Percentiles rank a stretch among this genome's conserved stretches.
Evolutionary conservation across 164 flowering plant species (phyloP).

Genomic region (Berberis vulgaris): DNA sequence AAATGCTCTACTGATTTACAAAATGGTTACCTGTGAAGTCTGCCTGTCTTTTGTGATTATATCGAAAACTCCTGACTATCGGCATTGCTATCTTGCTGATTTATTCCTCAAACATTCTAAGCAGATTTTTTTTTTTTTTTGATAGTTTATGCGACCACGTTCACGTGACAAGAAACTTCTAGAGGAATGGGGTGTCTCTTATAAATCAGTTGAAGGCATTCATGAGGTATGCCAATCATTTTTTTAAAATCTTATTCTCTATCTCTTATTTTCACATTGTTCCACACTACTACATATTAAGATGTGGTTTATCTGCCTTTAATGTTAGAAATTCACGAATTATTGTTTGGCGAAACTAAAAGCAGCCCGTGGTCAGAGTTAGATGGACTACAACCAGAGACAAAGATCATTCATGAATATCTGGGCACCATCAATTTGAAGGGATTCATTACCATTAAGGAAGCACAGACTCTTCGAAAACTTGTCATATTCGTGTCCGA

Average conservation of each 20-base stretch:
- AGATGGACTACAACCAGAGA: conserved; percentile 94
- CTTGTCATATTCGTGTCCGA: too few relatives aligned
- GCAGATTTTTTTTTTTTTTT: neutral
- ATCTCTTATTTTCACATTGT: too few relatives aligned
- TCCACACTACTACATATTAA: too few relatives aligned
- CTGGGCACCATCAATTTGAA: conserved; percentile 60
- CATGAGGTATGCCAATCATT: conserved; percentile 38
- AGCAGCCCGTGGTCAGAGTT: conserved; percentile 94
- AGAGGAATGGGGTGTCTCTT: conserved; percentile 83
- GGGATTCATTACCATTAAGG: conserved; percentile 60
- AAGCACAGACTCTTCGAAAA: too few relatives aligned
- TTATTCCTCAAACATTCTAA: neutral
- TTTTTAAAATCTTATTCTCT: too few relatives aligned
- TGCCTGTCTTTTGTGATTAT: neutral
- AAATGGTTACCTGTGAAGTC: neutral
- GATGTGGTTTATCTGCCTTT: too few relatives aligned
- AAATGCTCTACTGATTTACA: too few relatives aligned
- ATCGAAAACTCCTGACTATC: neutral
- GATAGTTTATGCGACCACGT: conserved; percentile 88
- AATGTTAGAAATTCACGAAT: too few relatives aligned
- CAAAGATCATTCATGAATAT: conserved; percentile 73
- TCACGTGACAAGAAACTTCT: conserved; percentile 79
- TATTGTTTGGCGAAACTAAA: conserved; percentile 8
- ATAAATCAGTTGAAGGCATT: conserved; percentile 65
- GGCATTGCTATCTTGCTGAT: neutral